A percentile compares a stretch with the other conserved stretches of the same genome.
These are phyloP conservation scores for Actinomucor elegans DNA, from an alignment of 371 early-diverging fungal genomes.

Conservation along the genomic window DNA sequence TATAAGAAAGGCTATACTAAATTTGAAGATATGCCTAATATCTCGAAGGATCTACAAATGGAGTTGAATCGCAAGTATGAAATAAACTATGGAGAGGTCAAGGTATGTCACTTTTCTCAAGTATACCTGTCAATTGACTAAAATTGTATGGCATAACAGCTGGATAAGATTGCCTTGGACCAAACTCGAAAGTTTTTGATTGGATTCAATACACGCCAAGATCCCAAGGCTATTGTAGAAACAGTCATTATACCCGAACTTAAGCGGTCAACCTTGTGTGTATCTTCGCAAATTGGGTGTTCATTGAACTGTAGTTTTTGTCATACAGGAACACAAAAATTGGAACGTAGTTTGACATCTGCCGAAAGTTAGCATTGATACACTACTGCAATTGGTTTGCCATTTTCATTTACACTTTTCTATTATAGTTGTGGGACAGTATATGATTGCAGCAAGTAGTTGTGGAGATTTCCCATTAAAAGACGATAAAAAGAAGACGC, in stretches of 20 bases:
- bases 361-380: constrained; percentile 57
- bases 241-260: constrained; percentile 72
- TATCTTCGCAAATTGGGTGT: constrained; percentile 91
- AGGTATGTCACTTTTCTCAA: constrained; percentile 31
- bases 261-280: constrained; percentile 80
- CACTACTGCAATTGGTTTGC: neutral
- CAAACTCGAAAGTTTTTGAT: constrained; percentile 63
- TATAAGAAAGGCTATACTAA: constrained; percentile 57
- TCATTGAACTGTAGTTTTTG: constrained; percentile 88
- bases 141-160: constrained; percentile 12
- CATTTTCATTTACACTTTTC: neutral
- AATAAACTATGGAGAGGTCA: constrained; percentile 63
- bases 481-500: constrained; percentile 42
- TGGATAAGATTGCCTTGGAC: constrained; percentile 50
- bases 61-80: constrained; percentile 49
- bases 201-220: constrained; percentile 42
- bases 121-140: neutral
- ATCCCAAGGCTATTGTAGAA: constrained; percentile 61
- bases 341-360: constrained; percentile 74
- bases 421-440: constrained; percentile 77
- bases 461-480: constrained; percentile 55
- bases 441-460: constrained; percentile 70
- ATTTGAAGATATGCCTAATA: constrained; percentile 67
- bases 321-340: constrained; percentile 90
- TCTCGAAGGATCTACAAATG: constrained; percentile 55